phyloP scores from a whole-genome alignment of 192 early-diverging fungal species.

The Gamsiella multidivaricata region DNA sequence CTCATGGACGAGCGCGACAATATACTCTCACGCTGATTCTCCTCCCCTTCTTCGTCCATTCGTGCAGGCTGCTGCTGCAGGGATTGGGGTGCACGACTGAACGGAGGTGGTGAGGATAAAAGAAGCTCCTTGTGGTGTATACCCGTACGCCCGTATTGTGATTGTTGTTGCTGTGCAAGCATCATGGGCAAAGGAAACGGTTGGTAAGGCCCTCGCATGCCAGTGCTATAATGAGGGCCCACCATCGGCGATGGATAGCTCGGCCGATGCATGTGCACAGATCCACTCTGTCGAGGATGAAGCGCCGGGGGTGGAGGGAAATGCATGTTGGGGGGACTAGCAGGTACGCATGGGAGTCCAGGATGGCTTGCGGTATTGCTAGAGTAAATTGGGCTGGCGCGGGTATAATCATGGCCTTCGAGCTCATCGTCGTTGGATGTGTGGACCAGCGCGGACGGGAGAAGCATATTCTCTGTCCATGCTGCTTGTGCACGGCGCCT shows the following conservation, averaged over 20 bases:
- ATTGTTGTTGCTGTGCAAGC: constrained; percentile 5
- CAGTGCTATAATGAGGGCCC: constrained; percentile 10
- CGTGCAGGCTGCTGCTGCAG: constrained; percentile 7
- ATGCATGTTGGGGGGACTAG: constrained; percentile 16
- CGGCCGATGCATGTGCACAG: constrained; percentile 32
- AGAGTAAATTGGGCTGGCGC: constrained; percentile 23
- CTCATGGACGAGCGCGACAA: constrained; percentile 8
- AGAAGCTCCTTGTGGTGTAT: constrained; percentile 33
- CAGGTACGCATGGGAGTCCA: constrained; percentile 2
- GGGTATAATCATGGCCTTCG: constrained; percentile 41
- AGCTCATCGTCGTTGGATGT: constrained; percentile 37
- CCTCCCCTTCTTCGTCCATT: constrained; percentile 7
- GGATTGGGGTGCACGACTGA: constrained; percentile 27
- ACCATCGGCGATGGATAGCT: constrained; percentile 29
- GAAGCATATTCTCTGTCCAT: constrained; percentile 47
- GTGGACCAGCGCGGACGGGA: constrained; percentile 30
- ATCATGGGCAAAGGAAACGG: constrained; percentile 10
- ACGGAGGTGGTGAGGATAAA: background rate
- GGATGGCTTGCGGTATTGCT: constrained; percentile 11
- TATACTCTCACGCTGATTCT: background rate
- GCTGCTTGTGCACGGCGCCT: constrained; percentile 23
- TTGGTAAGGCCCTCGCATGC: constrained; percentile 21
- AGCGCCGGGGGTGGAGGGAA: constrained; percentile 33
- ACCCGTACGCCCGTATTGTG: background rate
- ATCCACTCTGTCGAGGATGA: constrained; percentile 37